Evolutionary conservation across 139 green algal genomes (phyloP), one percentile per base, ranked within the genome.

Genomic region (Chlamydomonas asymmetrica): DNA sequence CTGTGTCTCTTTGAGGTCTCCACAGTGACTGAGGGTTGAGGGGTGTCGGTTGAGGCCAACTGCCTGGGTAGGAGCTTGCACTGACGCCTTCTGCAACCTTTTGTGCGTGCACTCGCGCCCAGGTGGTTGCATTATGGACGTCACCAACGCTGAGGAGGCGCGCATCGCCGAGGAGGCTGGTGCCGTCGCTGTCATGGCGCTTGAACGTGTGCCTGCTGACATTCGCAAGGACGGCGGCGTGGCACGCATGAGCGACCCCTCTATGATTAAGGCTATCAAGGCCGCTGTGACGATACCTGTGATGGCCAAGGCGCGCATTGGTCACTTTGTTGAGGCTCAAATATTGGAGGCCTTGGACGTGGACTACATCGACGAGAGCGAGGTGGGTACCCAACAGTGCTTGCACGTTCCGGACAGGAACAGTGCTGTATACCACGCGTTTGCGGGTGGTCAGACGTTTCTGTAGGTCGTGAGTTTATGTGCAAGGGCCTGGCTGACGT

Each of bases 51-150:
- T n/a, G n/a, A n/a, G n/a, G n/a, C n/a, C n/a, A n/a, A n/a, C n/a
- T n/a, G n/a, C n/a, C n/a, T n/a, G n/a, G n/a, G n/a, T n/a, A n/a
- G n/a, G n/a, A n/a, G n/a, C n/a, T n/a, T n/a, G n/a, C n/a, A n/a
- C n/a, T n/a, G n/a, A n/a, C n/a, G n/a, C n/a, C n/a, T n/a, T n/a
- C n/a, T n/a, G n/a, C n/a, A n/a, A n/a, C n/a, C n/a, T n/a, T n/a
- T n/a, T n/a, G n/a, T n/a, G n/a, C n/a, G n/a, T n/a, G n/a, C n/a
- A n/a, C n/a, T n/a, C n/a, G n/a, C n/a, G n/a, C n/a, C n/a, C n/a
- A n/a, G n/a, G n/a, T n/a, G 97, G 97, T 52, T 93, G 98, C 40
- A 99, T 99, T 82, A 99, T 99, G 97, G 97, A 99, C 72, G 97
- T 99, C 13, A 96, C 97, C 35, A 98, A 93, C 60, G 81, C 89